Evolutionary conservation across 176 grass and related monocot genomes (phyloP), one percentile per base, ranked within the genome.

Genomic region (Oropetium thomaeum): DNA sequence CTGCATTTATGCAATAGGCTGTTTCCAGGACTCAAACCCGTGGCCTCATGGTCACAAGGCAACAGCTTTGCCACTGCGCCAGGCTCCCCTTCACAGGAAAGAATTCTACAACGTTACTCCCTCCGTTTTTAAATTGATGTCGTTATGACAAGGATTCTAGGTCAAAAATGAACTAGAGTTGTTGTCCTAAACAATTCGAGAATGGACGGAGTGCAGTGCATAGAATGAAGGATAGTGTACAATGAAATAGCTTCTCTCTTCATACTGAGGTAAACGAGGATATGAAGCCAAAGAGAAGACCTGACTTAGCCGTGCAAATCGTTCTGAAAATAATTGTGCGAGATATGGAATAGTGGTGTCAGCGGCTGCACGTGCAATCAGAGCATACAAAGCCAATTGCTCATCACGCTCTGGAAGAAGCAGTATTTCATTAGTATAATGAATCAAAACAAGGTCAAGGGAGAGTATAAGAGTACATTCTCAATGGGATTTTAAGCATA

Each of bases 391-490:
- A 74, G 81, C 89, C 78, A 98, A 76, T 47, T 85, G 92, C 72
- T 98, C 95, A 86, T 98, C 95, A 62, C 95, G 84, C 74, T 94
- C 95, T 98, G 72, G 70, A 88, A 87, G 22, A 76, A 89, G 42
- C 60, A 72, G 76, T n/a, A 66, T 13, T 27, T 65, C n/a, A 33
- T 81, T 58, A 79, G 41, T 61, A 76, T 42, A 82, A 81, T 37
- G 40, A 44, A 76, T 30, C 22, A 8, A 55, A 62, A 66, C 53
- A 25, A 44, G 20, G 7, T n/a, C 10, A 12, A 23, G 28, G 23
- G n/a, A 10, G 27, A 45, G 55, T 52, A 8, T 55, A 84, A 73
- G n/a, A 74, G 42, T 73, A 67, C 12, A 67, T 43, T 64, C 58
- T 81, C 20, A 17, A 65, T 53, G 48, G 51, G 58, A 86, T 68